Evolutionary conservation across 1,284 basidiomycete genomes (phyloP), one percentile per base, ranked within the genome.

Genomic region (Tilletia setariae): DNA sequence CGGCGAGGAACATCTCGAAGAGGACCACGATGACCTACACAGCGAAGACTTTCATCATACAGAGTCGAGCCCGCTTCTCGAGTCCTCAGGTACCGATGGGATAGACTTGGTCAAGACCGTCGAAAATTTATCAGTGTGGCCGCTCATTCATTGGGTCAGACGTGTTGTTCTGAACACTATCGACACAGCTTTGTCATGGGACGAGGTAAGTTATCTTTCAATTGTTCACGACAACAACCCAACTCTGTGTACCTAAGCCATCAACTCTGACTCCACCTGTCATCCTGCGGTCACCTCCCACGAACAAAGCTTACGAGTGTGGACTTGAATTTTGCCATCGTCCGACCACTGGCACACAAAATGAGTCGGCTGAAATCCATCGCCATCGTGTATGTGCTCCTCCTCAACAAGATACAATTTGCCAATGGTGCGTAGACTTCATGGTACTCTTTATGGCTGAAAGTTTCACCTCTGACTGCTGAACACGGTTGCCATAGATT

Each of bases 371-470:
- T 72, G 2, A 69, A 70, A 4, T 72, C 71, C 51, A 68, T 88
- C 79, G 87, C 90, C 32, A 84, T 92, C 68, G 90, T 93, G 6
- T 96, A 96, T 83, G 93, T 92, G 76, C 87, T 94, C 69, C 88
- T 97, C 11, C 85, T 97, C 67, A 95, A 93, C 82, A 89, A 91
- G 59, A 88, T 94, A 13, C 89, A 94, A 83, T 96, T 96, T 82
- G 83, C 89, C 25, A 88, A 90, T 30, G 64, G 47, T 49, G 44
- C 19, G 44, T 51, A 16, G 4, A 19, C 21, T 59, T 59, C 35
- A n/a, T n/a, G n/a, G n/a, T n/a, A n/a, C n/a, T n/a, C n/a, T n/a
- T n/a, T n/a, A n/a, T n/a, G n/a, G n/a, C n/a, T n/a, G n/a, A n/a
- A n/a, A n/a, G 11, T 40, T 11, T 11, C 35, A 4, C 35, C 35